These are phyloP conservation scores for Naganishia kalamii DNA, from an alignment of 768 basidiomycete species.

Conservation along the genomic window DNA sequence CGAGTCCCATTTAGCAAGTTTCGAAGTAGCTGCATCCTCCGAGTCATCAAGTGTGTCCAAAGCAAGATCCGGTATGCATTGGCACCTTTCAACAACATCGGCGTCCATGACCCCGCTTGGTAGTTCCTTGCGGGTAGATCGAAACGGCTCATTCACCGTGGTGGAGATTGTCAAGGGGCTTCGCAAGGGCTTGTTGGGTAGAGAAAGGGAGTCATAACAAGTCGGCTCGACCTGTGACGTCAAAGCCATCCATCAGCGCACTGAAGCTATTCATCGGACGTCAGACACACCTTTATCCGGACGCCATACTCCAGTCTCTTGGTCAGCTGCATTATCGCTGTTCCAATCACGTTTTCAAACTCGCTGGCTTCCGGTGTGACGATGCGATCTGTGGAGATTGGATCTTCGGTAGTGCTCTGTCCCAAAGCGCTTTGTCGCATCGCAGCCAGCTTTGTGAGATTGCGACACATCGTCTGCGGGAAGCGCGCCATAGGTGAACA, in stretches of 20 bases:
- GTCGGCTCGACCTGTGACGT: neutral
- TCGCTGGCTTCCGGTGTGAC: neutral
- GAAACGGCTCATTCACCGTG: too few species aligned
- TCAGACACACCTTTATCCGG: neutral
- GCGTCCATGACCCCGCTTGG: too few species aligned
- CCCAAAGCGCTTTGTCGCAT: neutral
- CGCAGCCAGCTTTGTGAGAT: neutral
- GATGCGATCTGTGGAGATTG: neutral
- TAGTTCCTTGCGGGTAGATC: too few species aligned
- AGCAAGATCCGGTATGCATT: too few species aligned
- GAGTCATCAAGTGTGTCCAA: too few species aligned
- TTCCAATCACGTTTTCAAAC: neutral
- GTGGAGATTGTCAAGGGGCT: too few species aligned
- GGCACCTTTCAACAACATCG: too few species aligned
- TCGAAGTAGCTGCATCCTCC: neutral
- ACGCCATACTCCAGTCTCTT: neutral
- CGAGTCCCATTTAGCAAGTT: neutral
- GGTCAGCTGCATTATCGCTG: neutral
- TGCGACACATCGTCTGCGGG: neutral
- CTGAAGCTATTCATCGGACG: neutral
- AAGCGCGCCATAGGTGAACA: neutral
- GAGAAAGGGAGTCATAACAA: too few species aligned
- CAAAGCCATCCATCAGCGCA: neutral
- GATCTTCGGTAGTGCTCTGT: neutral
- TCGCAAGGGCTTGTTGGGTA: too few species aligned